phyloP scores from a whole-genome alignment of 2,329 filamentous ascomycete species.

The Arthrocladium fulminans region DNA sequence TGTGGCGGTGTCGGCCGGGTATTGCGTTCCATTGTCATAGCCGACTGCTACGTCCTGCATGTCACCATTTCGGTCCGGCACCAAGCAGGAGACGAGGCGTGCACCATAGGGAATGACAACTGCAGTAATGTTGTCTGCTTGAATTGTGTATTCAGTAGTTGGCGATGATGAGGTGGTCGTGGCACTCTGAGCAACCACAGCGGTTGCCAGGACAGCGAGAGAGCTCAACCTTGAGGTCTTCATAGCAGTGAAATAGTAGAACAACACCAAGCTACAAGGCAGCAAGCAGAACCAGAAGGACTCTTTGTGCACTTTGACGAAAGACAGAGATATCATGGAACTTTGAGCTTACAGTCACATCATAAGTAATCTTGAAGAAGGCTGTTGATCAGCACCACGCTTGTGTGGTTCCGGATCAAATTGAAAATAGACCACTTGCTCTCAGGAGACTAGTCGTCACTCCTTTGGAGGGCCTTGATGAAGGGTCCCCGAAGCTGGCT shows the following conservation, averaged over 20 bases:
- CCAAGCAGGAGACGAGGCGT: constrained; percentile 38
- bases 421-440: neutral
- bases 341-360: neutral
- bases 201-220: constrained; percentile 2
- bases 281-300: neutral
- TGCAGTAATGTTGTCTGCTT: constrained; percentile 40
- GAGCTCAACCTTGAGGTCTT: constrained; percentile 3
- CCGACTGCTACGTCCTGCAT: constrained; percentile 43
- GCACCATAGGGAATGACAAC: constrained; percentile 42
- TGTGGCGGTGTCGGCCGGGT: constrained; percentile 38
- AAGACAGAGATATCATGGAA: constrained; percentile 1
- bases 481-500: neutral
- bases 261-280: neutral
- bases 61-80: constrained; percentile 43
- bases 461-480: neutral
- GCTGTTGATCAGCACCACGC: neutral
- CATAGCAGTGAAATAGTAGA: neutral
- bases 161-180: constrained; percentile 28
- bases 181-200: constrained; percentile 13
- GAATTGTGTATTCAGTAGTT: constrained; percentile 32
- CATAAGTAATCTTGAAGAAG: neutral
- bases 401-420: neutral
- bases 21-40: constrained; percentile 39
- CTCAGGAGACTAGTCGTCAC: neutral
- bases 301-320: neutral